These are phyloP conservation scores for Sclerotinia trifoliorum DNA, from an alignment of 2,329 filamentous ascomycete species.

Conservation along the genomic window DNA sequence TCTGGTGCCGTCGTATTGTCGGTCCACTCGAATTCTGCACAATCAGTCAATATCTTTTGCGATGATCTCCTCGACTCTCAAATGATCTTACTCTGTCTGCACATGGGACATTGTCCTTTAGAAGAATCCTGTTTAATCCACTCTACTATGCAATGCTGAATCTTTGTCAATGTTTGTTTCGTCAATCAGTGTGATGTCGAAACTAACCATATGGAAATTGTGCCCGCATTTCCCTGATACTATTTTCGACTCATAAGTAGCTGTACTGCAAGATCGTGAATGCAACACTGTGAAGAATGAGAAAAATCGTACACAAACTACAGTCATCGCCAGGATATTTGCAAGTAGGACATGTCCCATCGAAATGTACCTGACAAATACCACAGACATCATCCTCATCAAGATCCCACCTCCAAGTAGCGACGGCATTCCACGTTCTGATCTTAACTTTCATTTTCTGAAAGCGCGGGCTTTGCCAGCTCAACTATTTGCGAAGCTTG, in stretches of 20 bases:
- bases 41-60: slow-evolving; percentile 1
- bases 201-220: slow-evolving; percentile 88
- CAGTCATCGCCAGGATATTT: slow-evolving; percentile 98
- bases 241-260: slow-evolving; percentile 41
- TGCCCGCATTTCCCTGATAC: slow-evolving; percentile 96
- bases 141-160: slow-evolving; percentile 86
- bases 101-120: slow-evolving; percentile 96
- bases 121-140: slow-evolving; percentile 96
- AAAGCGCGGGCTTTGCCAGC: not conserved
- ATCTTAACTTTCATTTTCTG: slow-evolving; percentile 90
- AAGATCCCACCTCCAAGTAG: slow-evolving; percentile 97
- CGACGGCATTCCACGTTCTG: slow-evolving; percentile 88
- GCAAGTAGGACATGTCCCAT: slow-evolving; percentile 96
- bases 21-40: slow-evolving; percentile 21
- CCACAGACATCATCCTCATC: slow-evolving; percentile 97
- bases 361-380: slow-evolving; percentile 97
- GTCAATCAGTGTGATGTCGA: not conserved
- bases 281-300: not conserved
- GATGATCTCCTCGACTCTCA: too few relatives aligned
- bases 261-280: not conserved
- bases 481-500: not conserved
- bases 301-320: slow-evolving; percentile 68
- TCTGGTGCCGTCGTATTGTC: slow-evolving; percentile 13
- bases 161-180: slow-evolving; percentile 13
- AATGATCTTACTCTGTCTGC: slow-evolving; percentile 71